Evolutionary conservation across 1,139 yeast species (phyloP), one percentile per base, ranked within the genome.

Genomic region (Saccharomyces hybrid): DNA sequence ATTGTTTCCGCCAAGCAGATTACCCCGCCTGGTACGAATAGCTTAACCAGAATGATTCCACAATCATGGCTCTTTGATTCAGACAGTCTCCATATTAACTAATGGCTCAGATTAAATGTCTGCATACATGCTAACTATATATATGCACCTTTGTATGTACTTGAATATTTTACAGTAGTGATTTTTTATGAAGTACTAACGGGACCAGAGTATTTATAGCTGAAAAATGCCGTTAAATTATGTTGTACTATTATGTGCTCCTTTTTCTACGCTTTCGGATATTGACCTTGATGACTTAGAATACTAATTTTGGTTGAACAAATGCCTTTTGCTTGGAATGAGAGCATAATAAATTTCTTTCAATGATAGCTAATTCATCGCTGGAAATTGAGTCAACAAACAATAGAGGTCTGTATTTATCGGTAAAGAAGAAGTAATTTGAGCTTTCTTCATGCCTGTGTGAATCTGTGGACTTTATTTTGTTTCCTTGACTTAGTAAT

Each of bases 351-450:
- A 79, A 76, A 14, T 95, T 95, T 68, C 93, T 80, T 70, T 91
- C 97, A 50, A 89, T 80, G 42, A 91, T 80, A 5, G 86, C 78
- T 50, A 91, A 70, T 63, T 87, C 90, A 25, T 70, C 64, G 9
- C 76, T 76, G 13, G 80, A 82, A 54, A 89, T 73, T 44, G 75
- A 71, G 38, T 77, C 84, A 6, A 84, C 93, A 61, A 74, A 78
- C 59, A 91, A 73, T 49, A 91, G 74, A 20, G 95, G 89, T 62
- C 86, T 80, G 70, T 88, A 91, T 65, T 88, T 88, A 51, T 79
- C 79, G 3, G 95, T 84, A 58, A 86, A 73, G 84, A 91, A 88
- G 70, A 85, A 90, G 23, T 88, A 80, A 55, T 72, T 75, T 31
- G 62, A 62, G 23, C 63, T 59, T 41, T 62, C 47, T 60, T 72